phyloP scores from a whole-genome alignment of 805 yeast species.

The Metschnikowia drakensbergensis region DNA sequence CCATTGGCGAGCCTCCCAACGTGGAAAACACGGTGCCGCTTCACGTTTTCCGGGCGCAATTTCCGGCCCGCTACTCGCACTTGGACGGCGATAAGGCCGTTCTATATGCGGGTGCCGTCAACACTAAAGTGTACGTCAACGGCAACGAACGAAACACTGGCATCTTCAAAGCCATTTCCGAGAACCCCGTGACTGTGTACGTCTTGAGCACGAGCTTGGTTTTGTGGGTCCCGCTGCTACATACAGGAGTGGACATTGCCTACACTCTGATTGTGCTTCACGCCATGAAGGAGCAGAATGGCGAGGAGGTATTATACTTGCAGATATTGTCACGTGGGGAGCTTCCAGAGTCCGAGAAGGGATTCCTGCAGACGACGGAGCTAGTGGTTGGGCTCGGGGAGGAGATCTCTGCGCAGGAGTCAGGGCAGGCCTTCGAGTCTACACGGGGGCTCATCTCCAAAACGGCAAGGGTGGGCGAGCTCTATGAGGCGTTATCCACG shows the following conservation, averaged over 20 bases:
- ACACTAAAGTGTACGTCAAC: constrained; percentile 7
- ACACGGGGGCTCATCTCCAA: constrained; percentile 10
- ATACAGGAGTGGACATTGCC: constrained; percentile 32
- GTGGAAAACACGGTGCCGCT: constrained; percentile 39
- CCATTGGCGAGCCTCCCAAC: constrained; percentile 31
- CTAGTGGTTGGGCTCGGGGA: constrained; percentile 11
- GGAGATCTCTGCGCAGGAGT: not conserved
- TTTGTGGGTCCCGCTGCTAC: constrained; percentile 24
- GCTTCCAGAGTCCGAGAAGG: not conserved
- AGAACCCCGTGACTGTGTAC: constrained; percentile 21
- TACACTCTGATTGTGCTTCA: constrained; percentile 33
- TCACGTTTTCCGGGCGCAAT: constrained; percentile 30
- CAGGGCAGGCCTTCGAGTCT: not conserved
- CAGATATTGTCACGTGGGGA: constrained; percentile 21
- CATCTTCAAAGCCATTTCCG: not conserved
- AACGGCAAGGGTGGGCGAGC: constrained; percentile 6
- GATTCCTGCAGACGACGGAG: constrained; percentile 16
- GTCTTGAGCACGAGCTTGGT: constrained; percentile 34
- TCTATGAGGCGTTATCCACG: constrained; percentile 33
- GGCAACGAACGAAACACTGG: not conserved
- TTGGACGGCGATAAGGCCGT: constrained; percentile 38
- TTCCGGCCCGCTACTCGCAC: constrained; percentile 37
- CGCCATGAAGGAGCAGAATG: constrained; percentile 25
- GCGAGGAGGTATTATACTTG: constrained; percentile 24
- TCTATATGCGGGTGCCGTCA: constrained; percentile 36